Conservation (phyloP, 805 yeast genomes). For the Metschnikowia lochheadii region DNA sequence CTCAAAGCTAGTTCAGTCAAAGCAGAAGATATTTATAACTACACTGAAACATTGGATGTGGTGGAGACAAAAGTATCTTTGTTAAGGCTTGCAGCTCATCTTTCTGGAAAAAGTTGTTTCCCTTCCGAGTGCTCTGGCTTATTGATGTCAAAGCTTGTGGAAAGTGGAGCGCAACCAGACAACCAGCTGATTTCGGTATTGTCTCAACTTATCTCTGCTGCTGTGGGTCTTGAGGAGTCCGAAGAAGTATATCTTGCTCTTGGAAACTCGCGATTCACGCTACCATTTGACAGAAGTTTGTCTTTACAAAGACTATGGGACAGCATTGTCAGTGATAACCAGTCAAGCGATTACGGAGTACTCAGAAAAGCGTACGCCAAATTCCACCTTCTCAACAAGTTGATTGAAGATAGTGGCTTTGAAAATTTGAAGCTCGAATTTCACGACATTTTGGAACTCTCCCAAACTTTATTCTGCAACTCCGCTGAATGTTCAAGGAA, state of each 20-base stretch:
- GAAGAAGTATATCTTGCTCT: conserved; percentile 2
- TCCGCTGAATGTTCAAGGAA: conserved; percentile 20
- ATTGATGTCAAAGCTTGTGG: conserved; percentile 13
- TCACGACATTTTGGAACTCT: conserved; percentile 19
- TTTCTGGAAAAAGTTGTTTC: neutral
- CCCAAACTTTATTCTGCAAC: conserved; percentile 17
- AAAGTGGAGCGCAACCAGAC: conserved; percentile 8
- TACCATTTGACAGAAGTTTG: neutral
- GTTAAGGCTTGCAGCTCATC: conserved; percentile 2
- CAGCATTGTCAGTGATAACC: conserved; percentile 12
- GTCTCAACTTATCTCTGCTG: neutral
- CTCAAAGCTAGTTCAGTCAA: conserved; percentile 1
- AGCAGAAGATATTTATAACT: neutral
- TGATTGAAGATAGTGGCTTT: conserved; percentile 11
- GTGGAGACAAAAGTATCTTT: conserved; percentile 7
- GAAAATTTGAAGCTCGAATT: conserved; percentile 5
- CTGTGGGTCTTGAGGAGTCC: neutral
- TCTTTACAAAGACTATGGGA: conserved; percentile 5
- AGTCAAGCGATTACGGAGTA: conserved; percentile 19
- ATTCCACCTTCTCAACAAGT: conserved; percentile 26
- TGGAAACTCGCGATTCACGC: neutral
- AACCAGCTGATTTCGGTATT: neutral
- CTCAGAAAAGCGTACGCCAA: conserved; percentile 21
- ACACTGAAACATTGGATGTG: conserved; percentile 1
- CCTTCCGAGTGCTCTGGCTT: conserved; percentile 17